These are phyloP conservation scores for Penicillium oxalicum DNA, from an alignment of 2,329 filamentous ascomycete genomes.

Conservation along the genomic window DNA sequence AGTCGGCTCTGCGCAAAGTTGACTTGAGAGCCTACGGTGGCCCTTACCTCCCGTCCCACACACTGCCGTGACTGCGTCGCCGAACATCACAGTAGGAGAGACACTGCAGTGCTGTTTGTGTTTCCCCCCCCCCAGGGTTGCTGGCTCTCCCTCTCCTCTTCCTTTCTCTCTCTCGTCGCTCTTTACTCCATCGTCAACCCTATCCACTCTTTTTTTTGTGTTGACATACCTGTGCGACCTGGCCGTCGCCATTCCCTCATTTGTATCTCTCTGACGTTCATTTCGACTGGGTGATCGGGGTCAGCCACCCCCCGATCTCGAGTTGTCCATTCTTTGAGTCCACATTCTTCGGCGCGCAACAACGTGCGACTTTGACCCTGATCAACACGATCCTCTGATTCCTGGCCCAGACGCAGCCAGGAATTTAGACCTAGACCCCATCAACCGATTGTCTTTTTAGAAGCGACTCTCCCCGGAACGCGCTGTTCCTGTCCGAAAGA, in stretches of 20 bases:
- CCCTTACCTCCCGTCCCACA: neutral
- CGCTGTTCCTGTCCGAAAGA: neutral
- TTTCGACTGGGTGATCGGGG: conserved; percentile 16
- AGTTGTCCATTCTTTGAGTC: conserved; percentile 23
- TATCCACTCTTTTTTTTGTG: too few relatives aligned
- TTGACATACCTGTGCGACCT: conserved; percentile 11
- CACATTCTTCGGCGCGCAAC: conserved; percentile 18
- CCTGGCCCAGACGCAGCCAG: conserved; percentile 11
- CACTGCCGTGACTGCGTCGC: neutral
- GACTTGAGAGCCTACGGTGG: neutral
- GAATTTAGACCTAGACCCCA: conserved; percentile 11
- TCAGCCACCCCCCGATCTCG: conserved; percentile 14
- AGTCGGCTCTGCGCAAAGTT: too few relatives aligned
- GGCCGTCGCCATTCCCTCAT: conserved; percentile 23
- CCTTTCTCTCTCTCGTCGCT: conserved; percentile 1
- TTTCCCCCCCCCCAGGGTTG: neutral
- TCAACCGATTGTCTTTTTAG: conserved; percentile 6
- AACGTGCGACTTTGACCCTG: conserved; percentile 7
- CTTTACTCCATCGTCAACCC: neutral
- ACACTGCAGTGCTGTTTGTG: neutral
- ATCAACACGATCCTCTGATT: conserved; percentile 9
- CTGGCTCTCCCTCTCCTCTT: neutral
- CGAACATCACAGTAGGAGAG: neutral
- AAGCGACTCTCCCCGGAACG: conserved; percentile 2
- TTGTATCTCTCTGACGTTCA: conserved; percentile 6